A percentile compares a stretch with the other conserved stretches of the same genome.
Evolutionary conservation across 768 basidiomycete genomes (phyloP).

Genomic region (Cystobasidium ongulense): DNA sequence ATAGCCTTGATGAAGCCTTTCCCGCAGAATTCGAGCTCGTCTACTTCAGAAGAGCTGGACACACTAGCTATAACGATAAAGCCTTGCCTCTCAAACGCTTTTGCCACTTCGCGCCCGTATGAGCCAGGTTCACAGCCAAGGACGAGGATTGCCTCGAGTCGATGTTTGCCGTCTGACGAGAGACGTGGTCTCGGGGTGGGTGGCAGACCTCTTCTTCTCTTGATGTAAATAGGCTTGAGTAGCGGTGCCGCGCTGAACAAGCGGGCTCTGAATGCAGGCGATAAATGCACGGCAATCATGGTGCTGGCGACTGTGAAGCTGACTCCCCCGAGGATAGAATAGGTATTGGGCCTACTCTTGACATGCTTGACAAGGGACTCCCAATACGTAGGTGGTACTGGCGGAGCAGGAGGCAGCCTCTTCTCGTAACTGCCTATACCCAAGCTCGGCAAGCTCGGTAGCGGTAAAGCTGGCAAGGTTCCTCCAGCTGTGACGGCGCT

Average conservation of each 20-base stretch:
- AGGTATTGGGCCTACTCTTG: background rate
- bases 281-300: background rate
- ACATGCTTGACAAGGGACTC: background rate
- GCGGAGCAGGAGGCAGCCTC: background rate
- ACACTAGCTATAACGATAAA: slow-evolving; percentile 79
- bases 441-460: background rate
- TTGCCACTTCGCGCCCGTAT: slow-evolving; percentile 61
- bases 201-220: background rate
- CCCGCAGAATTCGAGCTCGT: slow-evolving; percentile 57
- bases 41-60: slow-evolving; percentile 58
- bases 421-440: background rate
- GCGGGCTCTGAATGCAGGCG: background rate
- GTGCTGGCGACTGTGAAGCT: background rate
- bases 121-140: slow-evolving; percentile 67
- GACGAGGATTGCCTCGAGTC: slow-evolving; percentile 49
- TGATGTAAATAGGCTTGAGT: slow-evolving; percentile 9
- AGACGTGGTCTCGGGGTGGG: slow-evolving; percentile 7
- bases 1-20: slow-evolving; percentile 73
- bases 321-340: background rate
- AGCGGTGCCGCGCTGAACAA: background rate
- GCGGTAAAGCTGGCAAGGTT: background rate
- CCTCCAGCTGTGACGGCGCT: slow-evolving; percentile 22
- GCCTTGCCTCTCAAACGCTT: slow-evolving; percentile 65
- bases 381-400: background rate
- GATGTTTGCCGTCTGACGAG: slow-evolving; percentile 27